phyloP scores from a whole-genome alignment of 305 asterid genomes.

The Ruellia speciosa region DNA sequence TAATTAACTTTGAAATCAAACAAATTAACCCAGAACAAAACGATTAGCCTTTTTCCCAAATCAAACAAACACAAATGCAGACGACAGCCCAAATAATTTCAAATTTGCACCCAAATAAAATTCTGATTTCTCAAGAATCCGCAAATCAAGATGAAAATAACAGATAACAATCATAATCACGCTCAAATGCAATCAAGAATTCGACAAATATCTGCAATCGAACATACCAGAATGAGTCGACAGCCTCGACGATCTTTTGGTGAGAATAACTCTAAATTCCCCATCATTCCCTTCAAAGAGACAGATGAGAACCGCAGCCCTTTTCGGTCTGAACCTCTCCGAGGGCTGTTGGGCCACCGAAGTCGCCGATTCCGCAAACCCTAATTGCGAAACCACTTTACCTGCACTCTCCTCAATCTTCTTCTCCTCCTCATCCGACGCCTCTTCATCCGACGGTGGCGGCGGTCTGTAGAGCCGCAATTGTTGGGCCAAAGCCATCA shows the following conservation, averaged over 20 bases:
- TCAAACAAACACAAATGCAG: too few species aligned
- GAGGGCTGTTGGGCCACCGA: slow-evolving; percentile 32
- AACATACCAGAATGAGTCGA: slow-evolving; percentile 84
- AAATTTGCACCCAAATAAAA: too few species aligned
- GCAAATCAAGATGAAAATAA: too few species aligned
- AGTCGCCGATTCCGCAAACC: slow-evolving; percentile 68
- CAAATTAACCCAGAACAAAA: too few species aligned
- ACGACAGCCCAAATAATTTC: too few species aligned
- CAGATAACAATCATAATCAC: neutral
- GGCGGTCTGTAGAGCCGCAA: slow-evolving; percentile 64
- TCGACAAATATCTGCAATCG: neutral
- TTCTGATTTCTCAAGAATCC: too few species aligned
- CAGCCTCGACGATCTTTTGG: slow-evolving; percentile 71
- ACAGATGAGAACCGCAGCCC: slow-evolving; percentile 87
- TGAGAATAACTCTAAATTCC: slow-evolving; percentile 73
- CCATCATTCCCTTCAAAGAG: slow-evolving; percentile 75
- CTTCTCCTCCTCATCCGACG: slow-evolving; percentile 52
- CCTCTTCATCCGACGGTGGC: slow-evolving; percentile 32
- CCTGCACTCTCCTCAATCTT: slow-evolving; percentile 50
- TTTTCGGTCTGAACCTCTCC: slow-evolving; percentile 56
- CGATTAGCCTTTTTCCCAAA: too few species aligned
- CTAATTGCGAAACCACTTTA: slow-evolving; percentile 70
- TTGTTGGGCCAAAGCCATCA: slow-evolving; percentile 54
- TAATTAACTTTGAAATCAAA: too few species aligned
- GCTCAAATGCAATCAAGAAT: neutral